Percentiles rank a stretch among this genome's conserved stretches.
phyloP scores from a whole-genome alignment of 441 rosid species.

The Isatis lusitanica region DNA sequence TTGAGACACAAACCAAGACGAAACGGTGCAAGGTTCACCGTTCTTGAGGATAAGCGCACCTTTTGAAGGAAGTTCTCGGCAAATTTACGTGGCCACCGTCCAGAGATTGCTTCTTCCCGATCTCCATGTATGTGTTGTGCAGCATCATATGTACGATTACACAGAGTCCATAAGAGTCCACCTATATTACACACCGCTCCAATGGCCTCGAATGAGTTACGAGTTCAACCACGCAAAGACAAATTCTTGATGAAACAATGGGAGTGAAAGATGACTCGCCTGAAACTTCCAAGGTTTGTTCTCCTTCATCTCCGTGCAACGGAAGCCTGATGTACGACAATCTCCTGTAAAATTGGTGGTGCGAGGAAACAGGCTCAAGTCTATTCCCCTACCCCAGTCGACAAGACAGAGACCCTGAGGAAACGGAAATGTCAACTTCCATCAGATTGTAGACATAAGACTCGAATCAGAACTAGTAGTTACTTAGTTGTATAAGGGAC shows the following conservation, averaged over 20 bases:
- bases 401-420: conserved; percentile 92
- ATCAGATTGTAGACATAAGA: conserved; percentile 7
- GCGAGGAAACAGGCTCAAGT: conserved; percentile 73
- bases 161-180: conserved; percentile 82
- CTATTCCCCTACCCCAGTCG: conserved; percentile 97
- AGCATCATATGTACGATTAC: conserved; percentile 83
- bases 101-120: conserved; percentile 51
- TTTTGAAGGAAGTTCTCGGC: conserved; percentile 66
- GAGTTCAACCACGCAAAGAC: conserved; percentile 14
- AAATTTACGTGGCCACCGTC: conserved; percentile 48
- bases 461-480: conserved; percentile 2
- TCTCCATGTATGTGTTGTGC: conserved; percentile 73
- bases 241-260: conserved; percentile 16
- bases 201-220: background rate
- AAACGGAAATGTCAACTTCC: background rate
- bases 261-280: conserved; percentile 43
- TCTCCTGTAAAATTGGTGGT: conserved; percentile 60
- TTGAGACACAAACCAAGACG: conserved; percentile 1
- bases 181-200: conserved; percentile 44
- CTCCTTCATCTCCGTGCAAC: conserved; percentile 87
- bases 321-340: conserved; percentile 89
- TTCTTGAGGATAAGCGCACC: conserved; percentile 43
- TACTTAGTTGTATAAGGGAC: background rate
- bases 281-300: conserved; percentile 89
- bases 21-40: background rate